Evolutionary conservation across 78 protist species (phyloP).

Genomic region (Trichosphaerium sp.): DNA sequence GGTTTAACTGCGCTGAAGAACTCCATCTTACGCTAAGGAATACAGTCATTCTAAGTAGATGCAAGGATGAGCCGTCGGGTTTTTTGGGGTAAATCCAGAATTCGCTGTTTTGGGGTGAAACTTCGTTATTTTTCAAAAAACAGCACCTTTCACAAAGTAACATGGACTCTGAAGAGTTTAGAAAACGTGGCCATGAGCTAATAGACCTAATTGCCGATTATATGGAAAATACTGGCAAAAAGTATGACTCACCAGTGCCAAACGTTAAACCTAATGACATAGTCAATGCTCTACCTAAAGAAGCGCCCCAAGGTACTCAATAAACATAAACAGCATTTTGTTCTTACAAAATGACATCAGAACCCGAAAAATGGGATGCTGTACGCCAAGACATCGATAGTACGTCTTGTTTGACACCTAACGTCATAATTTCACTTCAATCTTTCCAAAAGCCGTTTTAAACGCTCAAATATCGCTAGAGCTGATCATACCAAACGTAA

Average conservation of each 20-base stretch:
- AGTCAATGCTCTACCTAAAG: not conserved
- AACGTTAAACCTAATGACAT: not conserved
- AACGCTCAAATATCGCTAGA: no score
- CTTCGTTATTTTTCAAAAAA: no score
- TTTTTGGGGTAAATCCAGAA: no score
- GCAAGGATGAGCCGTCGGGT: no score
- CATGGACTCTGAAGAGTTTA: slow-evolving; percentile 7
- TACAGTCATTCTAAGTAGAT: no score
- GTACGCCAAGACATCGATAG: not conserved
- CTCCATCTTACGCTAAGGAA: no score
- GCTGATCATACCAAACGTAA: slow-evolving; percentile 23
- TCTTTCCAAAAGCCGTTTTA: not conserved
- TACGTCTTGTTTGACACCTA: no score
- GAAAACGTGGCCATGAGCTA: slow-evolving; percentile 4
- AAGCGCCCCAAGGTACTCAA: not conserved
- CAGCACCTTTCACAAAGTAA: no score
- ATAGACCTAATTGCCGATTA: slow-evolving; percentile 23
- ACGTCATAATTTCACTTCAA: not conserved
- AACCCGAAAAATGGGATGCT: not conserved
- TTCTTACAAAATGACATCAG: not conserved
- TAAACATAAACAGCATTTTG: not conserved
- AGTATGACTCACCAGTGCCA: not conserved
- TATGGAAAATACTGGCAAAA: not conserved
- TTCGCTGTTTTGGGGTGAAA: no score
- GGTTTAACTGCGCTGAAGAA: no score